These are phyloP conservation scores for Rhizophagus prolifer DNA, from an alignment of 192 early-diverging fungal genomes.

Conservation along the genomic window DNA sequence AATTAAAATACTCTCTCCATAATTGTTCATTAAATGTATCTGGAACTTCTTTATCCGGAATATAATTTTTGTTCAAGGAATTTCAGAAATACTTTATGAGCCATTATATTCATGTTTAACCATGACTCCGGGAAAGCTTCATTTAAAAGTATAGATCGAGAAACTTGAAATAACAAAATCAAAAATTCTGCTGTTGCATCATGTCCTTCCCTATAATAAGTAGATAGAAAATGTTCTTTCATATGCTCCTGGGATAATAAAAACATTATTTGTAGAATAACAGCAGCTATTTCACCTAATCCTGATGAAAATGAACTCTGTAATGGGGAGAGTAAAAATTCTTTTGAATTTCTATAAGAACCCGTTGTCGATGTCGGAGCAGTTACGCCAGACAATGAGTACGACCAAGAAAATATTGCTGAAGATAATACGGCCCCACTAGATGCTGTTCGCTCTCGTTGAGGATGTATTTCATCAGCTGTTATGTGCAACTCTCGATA, in stretches of 20 bases:
- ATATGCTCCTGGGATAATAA: slow-evolving; percentile 26
- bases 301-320: slow-evolving; percentile 6
- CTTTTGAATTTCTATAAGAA: slow-evolving; percentile 9
- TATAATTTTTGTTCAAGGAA: slow-evolving; percentile 30
- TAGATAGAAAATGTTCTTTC: slow-evolving; percentile 26
- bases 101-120: slow-evolving; percentile 43
- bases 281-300: slow-evolving; percentile 27
- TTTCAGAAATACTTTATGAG: slow-evolving; percentile 42
- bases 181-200: slow-evolving; percentile 26
- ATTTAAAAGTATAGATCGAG: slow-evolving; percentile 17
- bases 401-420: neutral
- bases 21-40: slow-evolving; percentile 25
- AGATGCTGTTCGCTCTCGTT: slow-evolving; percentile 6
- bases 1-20: slow-evolving; percentile 30
- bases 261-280: slow-evolving; percentile 28
- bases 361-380: neutral
- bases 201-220: slow-evolving; percentile 25
- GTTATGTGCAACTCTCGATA: slow-evolving; percentile 23
- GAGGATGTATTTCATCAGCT: neutral
- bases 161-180: slow-evolving; percentile 19
- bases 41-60: slow-evolving; percentile 15
- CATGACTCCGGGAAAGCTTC: slow-evolving; percentile 34
- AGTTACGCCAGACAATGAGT: neutral
- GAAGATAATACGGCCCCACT: slow-evolving; percentile 10
- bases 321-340: slow-evolving; percentile 1